These are phyloP conservation scores for Hebeloma cylindrosporum DNA, from an alignment of 768 basidiomycete genomes.

Conservation along the genomic window DNA sequence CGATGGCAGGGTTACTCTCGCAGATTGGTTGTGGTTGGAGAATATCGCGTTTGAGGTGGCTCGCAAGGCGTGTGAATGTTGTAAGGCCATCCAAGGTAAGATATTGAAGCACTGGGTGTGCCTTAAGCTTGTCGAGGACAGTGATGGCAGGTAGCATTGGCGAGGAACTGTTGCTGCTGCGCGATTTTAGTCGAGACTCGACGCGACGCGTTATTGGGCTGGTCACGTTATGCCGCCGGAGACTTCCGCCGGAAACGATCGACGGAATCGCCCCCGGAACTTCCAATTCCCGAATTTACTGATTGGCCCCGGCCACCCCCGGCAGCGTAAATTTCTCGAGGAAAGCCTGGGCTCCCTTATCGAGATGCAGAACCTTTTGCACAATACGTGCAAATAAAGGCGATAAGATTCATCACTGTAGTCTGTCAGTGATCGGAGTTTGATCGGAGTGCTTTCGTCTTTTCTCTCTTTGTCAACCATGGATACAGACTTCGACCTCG, in stretches of 20 bases:
- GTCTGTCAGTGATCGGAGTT: neutral
- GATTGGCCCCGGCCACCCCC: too few relatives aligned
- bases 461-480: conserved; percentile 15
- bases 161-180: too few relatives aligned
- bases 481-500: conserved; percentile 52
- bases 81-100: conserved; percentile 1
- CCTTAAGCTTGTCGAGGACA: too few relatives aligned
- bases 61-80: conserved; percentile 4
- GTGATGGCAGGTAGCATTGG: too few relatives aligned
- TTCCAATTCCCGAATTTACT: too few relatives aligned
- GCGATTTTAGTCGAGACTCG: too few relatives aligned
- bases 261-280: too few relatives aligned
- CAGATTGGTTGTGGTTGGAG: conserved; percentile 11
- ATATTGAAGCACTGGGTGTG: neutral
- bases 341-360: too few relatives aligned
- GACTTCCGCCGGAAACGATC: too few relatives aligned
- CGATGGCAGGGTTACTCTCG: conserved; percentile 2
- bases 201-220: too few relatives aligned
- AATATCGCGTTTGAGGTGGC: conserved; percentile 10
- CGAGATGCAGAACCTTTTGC: neutral
- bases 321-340: too few relatives aligned
- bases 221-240: too few relatives aligned
- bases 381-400: conserved; percentile 14
- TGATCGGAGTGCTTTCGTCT: neutral
- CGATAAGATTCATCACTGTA: conserved; percentile 14